Evolutionary conservation across 768 basidiomycete species (phyloP), one percentile per base, ranked within the genome.

Genomic region (Boletus reticuloceps): DNA sequence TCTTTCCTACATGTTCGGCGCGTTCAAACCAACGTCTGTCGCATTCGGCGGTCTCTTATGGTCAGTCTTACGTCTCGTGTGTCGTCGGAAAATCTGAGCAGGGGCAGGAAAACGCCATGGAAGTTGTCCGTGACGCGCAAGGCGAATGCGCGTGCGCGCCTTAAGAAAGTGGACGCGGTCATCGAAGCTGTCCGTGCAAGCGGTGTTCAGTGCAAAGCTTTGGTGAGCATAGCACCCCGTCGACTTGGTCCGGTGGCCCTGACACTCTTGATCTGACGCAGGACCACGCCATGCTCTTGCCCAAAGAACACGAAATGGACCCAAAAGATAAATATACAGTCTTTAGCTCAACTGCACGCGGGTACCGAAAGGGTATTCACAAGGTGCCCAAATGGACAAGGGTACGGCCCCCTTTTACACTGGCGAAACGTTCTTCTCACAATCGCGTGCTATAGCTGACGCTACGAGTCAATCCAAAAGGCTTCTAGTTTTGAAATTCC

Each of bases 331-430:
- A 99, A 72, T 99, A 98, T 75, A 97, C 95, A 5, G 83, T 89
- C 19, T 98, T 94, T 73, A 83, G 82, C 38, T 77, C 82, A 5
- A 83, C 81, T 39, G 75, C 76, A 1, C 77, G 72, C 54, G 89
- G 91, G 7, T 99, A 96, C 72, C 78, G 96, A 42, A 98, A 98
- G 65, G 90, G 92, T 25, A 93, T 97, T 47, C 95, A 98, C 75
- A 95, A 95, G 66, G 90, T 96, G 27, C 95, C 95, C n/a, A 96
- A 97, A 68, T 98, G 88, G 84, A 97, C 95, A 47, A 81, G 92
- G 72, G 94, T 95, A 61, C 56, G 88, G 75, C 27, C 32, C 6
- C 25, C 22, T 20, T 36, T 42, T 53, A 32, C 34, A 11, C 13
- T 44, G 46, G 27, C 19, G 40, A 50, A 12, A 48, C 5, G 34